These are phyloP conservation scores for Purpureocillium takamizusanense DNA, from an alignment of 2,329 filamentous ascomycete species.

Conservation along the genomic window DNA sequence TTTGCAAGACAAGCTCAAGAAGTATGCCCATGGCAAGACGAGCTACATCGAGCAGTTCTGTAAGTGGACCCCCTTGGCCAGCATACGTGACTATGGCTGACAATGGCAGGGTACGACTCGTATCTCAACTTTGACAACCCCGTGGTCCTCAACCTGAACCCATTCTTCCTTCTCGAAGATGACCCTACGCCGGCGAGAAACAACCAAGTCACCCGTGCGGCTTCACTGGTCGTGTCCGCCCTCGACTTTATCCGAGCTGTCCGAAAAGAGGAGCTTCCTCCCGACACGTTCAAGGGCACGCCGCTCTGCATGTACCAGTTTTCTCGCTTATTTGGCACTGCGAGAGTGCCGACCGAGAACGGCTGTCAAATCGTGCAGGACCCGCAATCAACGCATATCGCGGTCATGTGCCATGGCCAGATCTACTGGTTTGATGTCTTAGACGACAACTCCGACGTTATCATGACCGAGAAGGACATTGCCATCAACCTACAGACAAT, in stretches of 20 bases:
- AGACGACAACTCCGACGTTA: conserved; percentile 86
- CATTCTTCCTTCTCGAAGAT: conserved; percentile 95
- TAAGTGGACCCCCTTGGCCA: conserved; percentile 36
- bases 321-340: conserved; percentile 88
- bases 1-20: conserved; percentile 80
- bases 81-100: conserved; percentile 5
- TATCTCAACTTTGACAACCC: conserved; percentile 98
- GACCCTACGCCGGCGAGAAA: conserved; percentile 94
- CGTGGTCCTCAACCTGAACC: conserved; percentile 93
- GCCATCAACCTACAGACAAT: conserved; percentile 87
- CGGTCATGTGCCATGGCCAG: conserved; percentile 88
- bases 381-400: conserved; percentile 82
- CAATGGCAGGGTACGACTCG: conserved; percentile 82
- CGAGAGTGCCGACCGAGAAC: conserved; percentile 85
- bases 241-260: conserved; percentile 90
- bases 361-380: conserved; percentile 96
- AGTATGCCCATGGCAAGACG: conserved; percentile 81
- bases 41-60: conserved; percentile 99
- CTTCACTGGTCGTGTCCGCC: conserved; percentile 83
- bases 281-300: conserved; percentile 73
- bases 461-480: conserved; percentile 95
- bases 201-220: conserved; percentile 90
- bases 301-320: conserved; percentile 98
- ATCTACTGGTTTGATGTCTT: conserved; percentile 99
- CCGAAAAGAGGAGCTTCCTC: conserved; percentile 82